phyloP scores from a whole-genome alignment of 768 basidiomycete genomes.

The Kwoniella dendrophila region DNA sequence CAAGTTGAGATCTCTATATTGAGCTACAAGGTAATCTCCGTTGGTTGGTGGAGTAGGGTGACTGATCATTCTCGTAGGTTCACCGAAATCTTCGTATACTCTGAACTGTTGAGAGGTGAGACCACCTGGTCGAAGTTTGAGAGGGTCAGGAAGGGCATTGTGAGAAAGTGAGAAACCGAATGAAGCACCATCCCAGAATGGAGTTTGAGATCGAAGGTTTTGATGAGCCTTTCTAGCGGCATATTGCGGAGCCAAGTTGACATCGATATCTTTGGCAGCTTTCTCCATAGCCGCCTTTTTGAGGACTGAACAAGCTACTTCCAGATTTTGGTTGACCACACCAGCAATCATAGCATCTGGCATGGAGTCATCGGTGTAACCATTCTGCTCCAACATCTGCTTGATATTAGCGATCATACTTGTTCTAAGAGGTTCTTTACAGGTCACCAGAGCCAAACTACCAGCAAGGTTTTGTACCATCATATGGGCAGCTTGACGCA shows the following conservation, averaged over 20 bases:
- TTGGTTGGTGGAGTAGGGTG: slow-evolving; percentile 59
- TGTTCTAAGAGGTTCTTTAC: slow-evolving; percentile 93
- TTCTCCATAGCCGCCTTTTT: slow-evolving; percentile 98
- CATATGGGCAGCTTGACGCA: slow-evolving; percentile 86
- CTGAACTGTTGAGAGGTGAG: slow-evolving; percentile 77
- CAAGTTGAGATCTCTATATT: slow-evolving; percentile 22
- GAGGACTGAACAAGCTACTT: slow-evolving; percentile 88
- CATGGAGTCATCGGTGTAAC: slow-evolving; percentile 83
- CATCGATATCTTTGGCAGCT: slow-evolving; percentile 89
- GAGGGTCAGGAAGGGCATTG: slow-evolving; percentile 82
- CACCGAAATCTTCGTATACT: slow-evolving; percentile 95
- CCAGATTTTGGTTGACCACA: slow-evolving; percentile 87
- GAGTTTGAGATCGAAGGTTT: slow-evolving; percentile 60
- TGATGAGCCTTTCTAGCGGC: slow-evolving; percentile 81
- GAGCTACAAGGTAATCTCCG: slow-evolving; percentile 29
- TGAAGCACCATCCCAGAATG: slow-evolving; percentile 87
- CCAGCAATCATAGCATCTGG: slow-evolving; percentile 75
- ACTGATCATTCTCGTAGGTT: slow-evolving; percentile 57
- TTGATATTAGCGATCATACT: slow-evolving; percentile 87
- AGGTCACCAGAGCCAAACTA: slow-evolving; percentile 92
- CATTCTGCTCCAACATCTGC: slow-evolving; percentile 78
- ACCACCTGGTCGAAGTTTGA: slow-evolving; percentile 81
- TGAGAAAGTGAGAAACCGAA: slow-evolving; percentile 63
- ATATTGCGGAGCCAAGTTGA: slow-evolving; percentile 78
- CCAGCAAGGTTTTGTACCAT: slow-evolving; percentile 98